Evolutionary conservation across 164 flowering plant species (phyloP).

Genomic region (Chimonanthus praecox): DNA sequence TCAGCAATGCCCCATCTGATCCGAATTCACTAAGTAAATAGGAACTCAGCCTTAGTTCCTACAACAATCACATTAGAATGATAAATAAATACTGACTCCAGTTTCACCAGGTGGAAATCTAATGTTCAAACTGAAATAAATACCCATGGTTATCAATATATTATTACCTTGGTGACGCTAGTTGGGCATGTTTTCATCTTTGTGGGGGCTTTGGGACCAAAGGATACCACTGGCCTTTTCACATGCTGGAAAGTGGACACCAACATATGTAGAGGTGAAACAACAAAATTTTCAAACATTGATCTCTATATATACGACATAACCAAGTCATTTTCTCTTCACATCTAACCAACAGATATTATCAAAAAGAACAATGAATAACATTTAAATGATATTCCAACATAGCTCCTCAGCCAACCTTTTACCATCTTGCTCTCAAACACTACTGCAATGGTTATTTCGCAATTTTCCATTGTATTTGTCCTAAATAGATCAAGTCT

Average conservation of each 20-base stretch:
- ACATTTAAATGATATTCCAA: neutral
- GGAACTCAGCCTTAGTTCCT: slow-evolving; percentile 80
- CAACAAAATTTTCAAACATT: neutral
- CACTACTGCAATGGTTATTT: neutral
- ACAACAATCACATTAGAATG: slow-evolving; percentile 12
- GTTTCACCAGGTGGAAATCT: neutral
- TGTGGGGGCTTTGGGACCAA: slow-evolving; percentile 90
- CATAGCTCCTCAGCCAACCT: neutral
- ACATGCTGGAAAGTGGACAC: slow-evolving; percentile 61
- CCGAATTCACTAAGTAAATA: slow-evolving; percentile 67
- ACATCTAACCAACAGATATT: neutral
- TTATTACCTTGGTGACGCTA: slow-evolving; percentile 74
- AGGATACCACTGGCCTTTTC: slow-evolving; percentile 72
- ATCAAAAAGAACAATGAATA: neutral
- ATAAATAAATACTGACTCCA: neutral
- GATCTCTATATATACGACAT: neutral
- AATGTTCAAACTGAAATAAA: neutral
- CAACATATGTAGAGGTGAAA: neutral
- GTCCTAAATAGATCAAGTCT: neutral
- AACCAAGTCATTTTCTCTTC: too few relatives aligned
- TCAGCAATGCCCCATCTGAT: slow-evolving; percentile 50
- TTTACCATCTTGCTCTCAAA: neutral
- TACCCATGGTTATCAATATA: neutral
- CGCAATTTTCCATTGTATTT: too few relatives aligned
- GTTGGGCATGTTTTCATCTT: slow-evolving; percentile 71